Conservation (phyloP, 257 asterid genomes). For the Knoxia roxburghii region DNA sequence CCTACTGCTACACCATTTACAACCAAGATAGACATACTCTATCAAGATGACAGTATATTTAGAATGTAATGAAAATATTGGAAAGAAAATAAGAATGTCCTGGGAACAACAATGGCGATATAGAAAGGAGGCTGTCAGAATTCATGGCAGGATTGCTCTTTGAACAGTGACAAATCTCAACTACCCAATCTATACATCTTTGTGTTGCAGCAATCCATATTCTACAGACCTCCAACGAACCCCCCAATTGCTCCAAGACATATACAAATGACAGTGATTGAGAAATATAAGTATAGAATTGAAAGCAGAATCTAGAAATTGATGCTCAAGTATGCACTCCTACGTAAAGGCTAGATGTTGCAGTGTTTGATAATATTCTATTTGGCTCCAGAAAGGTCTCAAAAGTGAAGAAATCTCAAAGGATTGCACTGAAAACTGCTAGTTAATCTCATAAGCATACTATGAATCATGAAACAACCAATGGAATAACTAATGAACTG, state of each 20-base stretch:
- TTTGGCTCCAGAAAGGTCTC: neutral
- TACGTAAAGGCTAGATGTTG: no score
- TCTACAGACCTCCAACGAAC: neutral
- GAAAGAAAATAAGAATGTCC: no score
- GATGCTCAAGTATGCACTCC: neutral
- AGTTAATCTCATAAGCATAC: neutral
- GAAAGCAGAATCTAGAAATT: neutral
- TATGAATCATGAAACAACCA: neutral
- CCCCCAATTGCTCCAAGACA: neutral
- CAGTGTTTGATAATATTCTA: neutral
- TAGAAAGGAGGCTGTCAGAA: no score
- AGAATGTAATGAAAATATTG: no score
- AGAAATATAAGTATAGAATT: neutral
- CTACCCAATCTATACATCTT: neutral
- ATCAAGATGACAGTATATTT: neutral
- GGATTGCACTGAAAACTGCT: neutral
- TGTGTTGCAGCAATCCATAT: neutral
- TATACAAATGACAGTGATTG: neutral
- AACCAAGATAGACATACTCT: neutral
- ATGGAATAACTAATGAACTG: neutral
- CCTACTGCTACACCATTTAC: neutral
- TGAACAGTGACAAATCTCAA: neutral
- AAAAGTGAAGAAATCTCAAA: neutral
- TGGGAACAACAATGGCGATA: no score
- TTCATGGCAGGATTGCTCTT: neutral